These are phyloP conservation scores for Eucalyptus shirleyi DNA, from an alignment of 345 rosid genomes.

Conservation along the genomic window DNA sequence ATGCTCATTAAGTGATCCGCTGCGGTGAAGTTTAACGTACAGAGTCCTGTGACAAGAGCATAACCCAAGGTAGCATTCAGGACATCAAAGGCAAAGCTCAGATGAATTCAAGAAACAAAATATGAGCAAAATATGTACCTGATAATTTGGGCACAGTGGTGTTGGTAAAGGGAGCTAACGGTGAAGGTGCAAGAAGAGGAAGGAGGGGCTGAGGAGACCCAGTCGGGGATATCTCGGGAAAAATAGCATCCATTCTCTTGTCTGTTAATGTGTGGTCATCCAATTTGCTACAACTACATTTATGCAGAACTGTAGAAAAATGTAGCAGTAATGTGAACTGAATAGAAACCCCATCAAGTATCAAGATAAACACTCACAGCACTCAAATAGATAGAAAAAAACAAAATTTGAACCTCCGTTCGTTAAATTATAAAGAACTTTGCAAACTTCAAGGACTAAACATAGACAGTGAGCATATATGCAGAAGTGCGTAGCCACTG, in stretches of 20 bases:
- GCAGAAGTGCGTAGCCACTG: background rate
- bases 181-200: conserved; percentile 88
- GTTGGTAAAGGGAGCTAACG: conserved; percentile 68
- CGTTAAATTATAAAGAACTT: background rate
- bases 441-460: background rate
- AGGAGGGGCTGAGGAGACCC: conserved; percentile 80
- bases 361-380: background rate
- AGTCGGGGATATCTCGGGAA: conserved; percentile 64
- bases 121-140: conserved; percentile 19
- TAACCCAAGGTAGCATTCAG: background rate
- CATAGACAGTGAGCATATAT: background rate
- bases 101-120: background rate
- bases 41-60: conserved; percentile 36
- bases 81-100: background rate
- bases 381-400: background rate
- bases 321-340: background rate
- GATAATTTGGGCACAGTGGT: conserved; percentile 65
- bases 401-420: background rate
- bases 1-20: conserved; percentile 60
- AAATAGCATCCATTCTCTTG: conserved; percentile 14
- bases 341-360: background rate
- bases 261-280: background rate
- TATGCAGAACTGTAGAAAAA: conserved; percentile 37
- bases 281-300: conserved; percentile 9
- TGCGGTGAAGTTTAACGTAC: conserved; percentile 63